Conservation (phyloP, 108 stramenopile genomes). For the Fragilaria radians region DNA sequence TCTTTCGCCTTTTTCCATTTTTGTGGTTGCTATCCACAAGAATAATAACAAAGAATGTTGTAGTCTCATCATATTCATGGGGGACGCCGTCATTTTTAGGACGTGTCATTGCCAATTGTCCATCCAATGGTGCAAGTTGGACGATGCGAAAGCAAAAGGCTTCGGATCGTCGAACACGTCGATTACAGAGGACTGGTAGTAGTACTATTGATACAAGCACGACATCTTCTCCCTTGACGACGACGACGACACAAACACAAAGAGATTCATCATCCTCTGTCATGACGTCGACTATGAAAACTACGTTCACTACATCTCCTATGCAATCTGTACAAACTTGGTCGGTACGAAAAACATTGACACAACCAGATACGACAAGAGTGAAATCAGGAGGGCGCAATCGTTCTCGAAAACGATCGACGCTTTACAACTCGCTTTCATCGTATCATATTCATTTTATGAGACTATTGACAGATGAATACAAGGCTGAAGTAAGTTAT, state of each 20-base stretch:
- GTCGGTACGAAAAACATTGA: conserved; percentile 27
- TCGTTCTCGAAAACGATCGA: conserved; percentile 60
- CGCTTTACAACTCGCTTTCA: conserved; percentile 62
- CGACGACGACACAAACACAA: not conserved
- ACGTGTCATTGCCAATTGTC: too few relatives aligned
- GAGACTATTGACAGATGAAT: conserved; percentile 61
- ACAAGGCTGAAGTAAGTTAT: conserved; percentile 54
- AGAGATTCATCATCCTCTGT: not conserved
- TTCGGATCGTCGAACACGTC: conserved; percentile 66
- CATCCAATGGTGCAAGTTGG: conserved; percentile 7
- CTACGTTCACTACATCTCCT: conserved; percentile 46
- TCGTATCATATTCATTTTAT: conserved; percentile 70
- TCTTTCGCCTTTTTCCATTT: too few relatives aligned
- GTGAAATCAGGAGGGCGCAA: conserved; percentile 46
- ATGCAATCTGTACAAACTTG: conserved; percentile 48
- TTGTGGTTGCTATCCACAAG: too few relatives aligned
- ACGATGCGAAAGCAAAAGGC: conserved; percentile 85
- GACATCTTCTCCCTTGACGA: conserved; percentile 12
- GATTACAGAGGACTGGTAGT: conserved; percentile 33
- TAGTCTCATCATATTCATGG: too few relatives aligned
- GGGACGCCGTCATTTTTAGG: too few relatives aligned
- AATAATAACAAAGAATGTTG: too few relatives aligned
- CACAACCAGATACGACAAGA: not conserved
- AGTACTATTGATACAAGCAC: conserved; percentile 22
- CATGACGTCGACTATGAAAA: conserved; percentile 2